A percentile compares a stretch with the other conserved stretches of the same genome.
Evolutionary conservation across 1,284 basidiomycete species (phyloP).

Genomic region (Ustilago tritici): DNA sequence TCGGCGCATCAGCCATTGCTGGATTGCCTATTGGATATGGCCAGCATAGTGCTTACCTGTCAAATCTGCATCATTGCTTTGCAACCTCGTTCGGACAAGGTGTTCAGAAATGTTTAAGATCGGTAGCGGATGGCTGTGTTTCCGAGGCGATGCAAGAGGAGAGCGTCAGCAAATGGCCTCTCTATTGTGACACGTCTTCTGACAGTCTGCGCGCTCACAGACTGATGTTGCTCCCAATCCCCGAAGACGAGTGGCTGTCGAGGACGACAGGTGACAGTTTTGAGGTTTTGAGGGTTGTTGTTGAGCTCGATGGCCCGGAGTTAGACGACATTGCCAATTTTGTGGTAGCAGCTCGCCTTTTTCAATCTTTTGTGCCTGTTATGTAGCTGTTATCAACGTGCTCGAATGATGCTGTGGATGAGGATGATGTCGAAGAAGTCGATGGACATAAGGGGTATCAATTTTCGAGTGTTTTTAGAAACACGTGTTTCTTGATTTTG

Average conservation of each 20-base stretch:
- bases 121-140: slow-evolving; percentile 87
- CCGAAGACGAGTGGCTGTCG: slow-evolving; percentile 28
- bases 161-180: neutral
- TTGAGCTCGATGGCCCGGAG: slow-evolving; percentile 27
- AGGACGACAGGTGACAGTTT: slow-evolving; percentile 49
- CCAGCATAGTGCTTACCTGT: slow-evolving; percentile 11
- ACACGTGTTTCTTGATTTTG: no score
- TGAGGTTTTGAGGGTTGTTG: slow-evolving; percentile 23
- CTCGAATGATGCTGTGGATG: no score
- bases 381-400: neutral
- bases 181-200: neutral
- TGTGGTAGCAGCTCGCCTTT: no score
- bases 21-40: neutral
- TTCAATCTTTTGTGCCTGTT: neutral
- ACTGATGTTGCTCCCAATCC: slow-evolving; percentile 48
- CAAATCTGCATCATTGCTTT: slow-evolving; percentile 66
- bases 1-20: neutral
- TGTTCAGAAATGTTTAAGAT: slow-evolving; percentile 98
- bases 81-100: slow-evolving; percentile 83
- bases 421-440: no score
- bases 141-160: neutral
- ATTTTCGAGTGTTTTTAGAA: no score
- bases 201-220: slow-evolving; percentile 24
- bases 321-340: slow-evolving; percentile 16
- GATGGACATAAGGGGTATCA: no score